Percentiles rank a stretch among this genome's conserved stretches.
Conservation (phyloP, 805 yeast genomes). For the Lipomyces orientalis region DNA sequence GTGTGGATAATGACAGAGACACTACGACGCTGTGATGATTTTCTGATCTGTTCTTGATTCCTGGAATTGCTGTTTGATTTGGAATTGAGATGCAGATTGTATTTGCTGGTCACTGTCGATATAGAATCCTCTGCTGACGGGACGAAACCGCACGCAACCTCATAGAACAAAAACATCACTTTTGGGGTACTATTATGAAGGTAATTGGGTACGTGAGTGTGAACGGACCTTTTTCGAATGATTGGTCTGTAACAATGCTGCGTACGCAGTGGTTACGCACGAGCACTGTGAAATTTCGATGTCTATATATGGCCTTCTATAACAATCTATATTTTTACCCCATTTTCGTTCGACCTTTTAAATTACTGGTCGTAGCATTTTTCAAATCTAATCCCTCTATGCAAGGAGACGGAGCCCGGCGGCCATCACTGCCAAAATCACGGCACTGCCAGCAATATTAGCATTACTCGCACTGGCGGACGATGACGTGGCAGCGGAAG, state of each 20-base stretch:
- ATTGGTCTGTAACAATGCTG: too few relatives aligned
- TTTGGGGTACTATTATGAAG: neutral
- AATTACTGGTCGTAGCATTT: neutral
- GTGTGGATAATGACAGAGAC: neutral
- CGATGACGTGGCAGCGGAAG: neutral
- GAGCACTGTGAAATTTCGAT: too few relatives aligned
- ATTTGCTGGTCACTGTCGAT: neutral
- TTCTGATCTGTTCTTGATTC: neutral
- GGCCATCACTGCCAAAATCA: neutral
- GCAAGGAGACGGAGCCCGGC: neutral
- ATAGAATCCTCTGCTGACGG: too few relatives aligned
- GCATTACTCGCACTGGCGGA: neutral
- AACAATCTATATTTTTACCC: too few relatives aligned
- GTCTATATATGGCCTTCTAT: too few relatives aligned
- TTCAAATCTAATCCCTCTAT: neutral
- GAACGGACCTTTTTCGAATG: too few relatives aligned
- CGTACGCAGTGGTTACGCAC: too few relatives aligned
- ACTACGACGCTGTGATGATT: neutral
- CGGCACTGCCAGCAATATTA: neutral
- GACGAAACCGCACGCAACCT: too few relatives aligned
- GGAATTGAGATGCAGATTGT: neutral
- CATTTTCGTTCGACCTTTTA: too few relatives aligned
- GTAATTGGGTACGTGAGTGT: too few relatives aligned
- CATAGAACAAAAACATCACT: too few relatives aligned
- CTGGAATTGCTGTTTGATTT: neutral